A percentile compares a stretch with the other conserved stretches of the same genome.
Evolutionary conservation across 139 green algal species (phyloP).

Genomic region (Micromonas pusilla): DNA sequence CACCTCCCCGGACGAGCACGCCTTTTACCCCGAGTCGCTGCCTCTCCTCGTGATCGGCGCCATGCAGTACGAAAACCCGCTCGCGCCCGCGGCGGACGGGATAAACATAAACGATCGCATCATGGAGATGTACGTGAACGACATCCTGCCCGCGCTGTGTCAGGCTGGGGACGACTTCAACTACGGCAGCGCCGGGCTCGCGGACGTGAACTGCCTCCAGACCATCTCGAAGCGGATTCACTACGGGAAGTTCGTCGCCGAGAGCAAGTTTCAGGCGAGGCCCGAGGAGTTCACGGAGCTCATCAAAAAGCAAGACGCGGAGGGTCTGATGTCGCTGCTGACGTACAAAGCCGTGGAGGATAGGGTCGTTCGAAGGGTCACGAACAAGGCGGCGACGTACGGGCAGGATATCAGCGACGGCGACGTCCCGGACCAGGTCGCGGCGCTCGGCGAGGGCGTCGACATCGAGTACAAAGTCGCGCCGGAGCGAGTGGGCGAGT

Average conservation of each 20-base stretch:
- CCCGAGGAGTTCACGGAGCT: conserved; percentile 72
- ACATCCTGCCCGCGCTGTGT: conserved; percentile 49
- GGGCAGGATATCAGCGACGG: conserved; percentile 45
- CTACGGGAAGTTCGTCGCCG: conserved; percentile 98
- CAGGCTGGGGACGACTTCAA: conserved; percentile 84
- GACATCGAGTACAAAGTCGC: conserved; percentile 44
- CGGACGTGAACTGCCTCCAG: conserved; percentile 64
- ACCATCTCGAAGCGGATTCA: conserved; percentile 94
- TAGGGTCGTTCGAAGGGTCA: conserved; percentile 77
- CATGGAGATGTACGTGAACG: conserved; percentile 73
- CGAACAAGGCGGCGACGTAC: conserved; percentile 80
- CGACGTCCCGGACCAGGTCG: neutral
- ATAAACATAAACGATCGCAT: conserved; percentile 91
- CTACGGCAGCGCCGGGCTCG: conserved; percentile 78
- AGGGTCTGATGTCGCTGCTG: conserved; percentile 81
- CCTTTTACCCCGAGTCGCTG: conserved; percentile 67
- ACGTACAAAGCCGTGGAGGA: conserved; percentile 77
- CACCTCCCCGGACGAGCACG: conserved; percentile 87
- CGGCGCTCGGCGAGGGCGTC: neutral
- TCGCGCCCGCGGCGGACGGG: conserved; percentile 13
- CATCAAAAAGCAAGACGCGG: conserved; percentile 51
- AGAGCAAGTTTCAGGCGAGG: conserved; percentile 88
- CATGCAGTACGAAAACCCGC: conserved; percentile 56
- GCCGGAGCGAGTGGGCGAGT: conserved; percentile 24
- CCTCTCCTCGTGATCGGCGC: conserved; percentile 54